phyloP scores from a whole-genome alignment of 179 eudicot species.

The Camellia oleifera region DNA sequence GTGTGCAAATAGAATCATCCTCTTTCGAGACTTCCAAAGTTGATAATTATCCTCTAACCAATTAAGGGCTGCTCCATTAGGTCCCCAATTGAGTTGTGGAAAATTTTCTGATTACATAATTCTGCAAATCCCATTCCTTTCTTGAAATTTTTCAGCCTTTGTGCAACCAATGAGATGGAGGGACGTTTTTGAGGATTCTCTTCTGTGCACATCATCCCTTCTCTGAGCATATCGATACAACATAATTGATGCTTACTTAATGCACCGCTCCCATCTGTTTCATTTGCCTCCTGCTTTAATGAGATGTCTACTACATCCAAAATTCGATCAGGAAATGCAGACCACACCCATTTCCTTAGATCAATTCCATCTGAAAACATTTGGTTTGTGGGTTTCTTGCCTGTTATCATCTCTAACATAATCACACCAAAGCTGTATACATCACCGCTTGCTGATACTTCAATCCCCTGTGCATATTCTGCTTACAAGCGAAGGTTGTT shows the following conservation, averaged over 20 bases:
- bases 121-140: background rate
- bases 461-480: conserved; percentile 21
- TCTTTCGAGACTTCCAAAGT: too few species aligned
- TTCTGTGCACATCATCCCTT: background rate
- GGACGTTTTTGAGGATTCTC: background rate
- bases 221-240: background rate
- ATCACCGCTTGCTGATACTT: conserved; percentile 11
- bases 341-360: background rate
- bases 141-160: background rate
- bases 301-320: background rate
- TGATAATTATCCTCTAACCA: too few species aligned
- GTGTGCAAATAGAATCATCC: too few species aligned
- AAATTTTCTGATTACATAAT: background rate
- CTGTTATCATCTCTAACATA: conserved; percentile 18
- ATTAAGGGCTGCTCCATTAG: too few species aligned
- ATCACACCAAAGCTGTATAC: conserved; percentile 20
- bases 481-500: background rate
- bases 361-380: background rate
- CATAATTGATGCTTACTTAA: background rate
- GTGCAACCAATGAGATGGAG: background rate
- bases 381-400: background rate
- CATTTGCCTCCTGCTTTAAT: background rate
- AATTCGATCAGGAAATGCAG: background rate
- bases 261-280: background rate
- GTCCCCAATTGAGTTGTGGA: too few species aligned